These are phyloP conservation scores for Myriosclerotinia scirpicola DNA, from an alignment of 2,329 filamentous ascomycete species.

Conservation along the genomic window DNA sequence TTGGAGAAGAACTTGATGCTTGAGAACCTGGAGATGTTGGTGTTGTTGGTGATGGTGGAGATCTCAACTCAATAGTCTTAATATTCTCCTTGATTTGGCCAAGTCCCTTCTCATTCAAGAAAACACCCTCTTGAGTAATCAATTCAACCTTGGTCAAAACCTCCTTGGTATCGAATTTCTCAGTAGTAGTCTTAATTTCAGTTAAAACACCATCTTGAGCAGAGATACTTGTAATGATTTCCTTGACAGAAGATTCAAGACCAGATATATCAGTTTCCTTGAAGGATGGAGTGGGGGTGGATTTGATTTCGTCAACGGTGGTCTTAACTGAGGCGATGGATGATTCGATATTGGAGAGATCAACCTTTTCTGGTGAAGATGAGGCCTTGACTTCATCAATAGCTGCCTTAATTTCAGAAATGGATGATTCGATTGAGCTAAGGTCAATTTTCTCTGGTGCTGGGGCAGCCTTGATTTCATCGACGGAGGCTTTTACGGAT, in stretches of 20 bases:
- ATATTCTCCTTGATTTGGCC: constrained; percentile 16
- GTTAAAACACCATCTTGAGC: constrained; percentile 20
- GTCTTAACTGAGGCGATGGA: constrained; percentile 28
- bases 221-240: constrained; percentile 24
- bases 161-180: constrained; percentile 27
- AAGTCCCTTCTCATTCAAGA: constrained; percentile 20
- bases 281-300: constrained; percentile 23
- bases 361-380: constrained; percentile 27
- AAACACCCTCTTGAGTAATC: constrained; percentile 19
- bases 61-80: constrained; percentile 26
- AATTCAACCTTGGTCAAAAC: constrained; percentile 23
- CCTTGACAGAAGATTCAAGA: constrained; percentile 27
- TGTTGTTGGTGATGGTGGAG: constrained; percentile 46
- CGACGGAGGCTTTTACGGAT: constrained; percentile 26
- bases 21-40: constrained; percentile 40
- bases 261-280: constrained; percentile 28
- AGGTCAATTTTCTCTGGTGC: constrained; percentile 28
- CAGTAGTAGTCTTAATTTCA: constrained; percentile 36
- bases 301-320: constrained; percentile 27
- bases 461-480: constrained; percentile 24
- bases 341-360: constrained; percentile 26
- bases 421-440: constrained; percentile 25
- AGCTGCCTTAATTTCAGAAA: constrained; percentile 28
- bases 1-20: constrained; percentile 70
- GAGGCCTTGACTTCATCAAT: constrained; percentile 26